Base-by-base conservation (phyloP, 768 basidiomycete species). In the Boletales sp. region DNA sequence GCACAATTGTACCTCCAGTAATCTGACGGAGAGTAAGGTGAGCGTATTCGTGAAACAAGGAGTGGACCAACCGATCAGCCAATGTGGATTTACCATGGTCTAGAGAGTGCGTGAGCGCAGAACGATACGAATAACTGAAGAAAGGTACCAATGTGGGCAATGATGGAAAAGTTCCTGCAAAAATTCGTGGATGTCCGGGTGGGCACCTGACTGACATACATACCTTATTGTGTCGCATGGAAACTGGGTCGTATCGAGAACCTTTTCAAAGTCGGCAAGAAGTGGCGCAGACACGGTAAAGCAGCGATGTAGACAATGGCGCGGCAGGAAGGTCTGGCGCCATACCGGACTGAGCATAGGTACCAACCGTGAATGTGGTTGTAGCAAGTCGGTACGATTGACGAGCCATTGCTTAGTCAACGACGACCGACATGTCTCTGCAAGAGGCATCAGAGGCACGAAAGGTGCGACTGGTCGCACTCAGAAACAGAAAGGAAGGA, bases 81-180 rank as follows among this genome's bases (percentile, higher is more conserved):
- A 96, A 74, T 5, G 93, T 96, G 5, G 91, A 94, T 75, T 97
- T 98, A 46, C 95, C 95, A 69, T 96, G 94, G 68, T 96, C 89
- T 87, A 50, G n/a, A 44, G 21, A 36, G 12, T 42, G 33, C 15
- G 45, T 49, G 45, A 65, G 56, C 6, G 12, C 10, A 28, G 15
- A 54, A 39, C 18, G 31, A 19, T 15, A 14, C 8, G 19, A 7
- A 32, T 0, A 14, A 36, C 3, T 28, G 10, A 28, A 9, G 13
- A 34, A 28, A 30, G 53, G 48, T 61, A 84, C 92, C 93, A 58
- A 96, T 96, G 67, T 97, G 94, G 1, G 94, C 94, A 64, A 97
- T 95, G 57, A 97, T 93, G 10, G 93, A 94, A 67, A 97, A 93
- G 67, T 97, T 97, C 46, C 87, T 89, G 51, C 12, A 33, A 2